Base-by-base conservation (phyloP, 129 eudicot species). In the Tanacetum coccineum region DNA sequence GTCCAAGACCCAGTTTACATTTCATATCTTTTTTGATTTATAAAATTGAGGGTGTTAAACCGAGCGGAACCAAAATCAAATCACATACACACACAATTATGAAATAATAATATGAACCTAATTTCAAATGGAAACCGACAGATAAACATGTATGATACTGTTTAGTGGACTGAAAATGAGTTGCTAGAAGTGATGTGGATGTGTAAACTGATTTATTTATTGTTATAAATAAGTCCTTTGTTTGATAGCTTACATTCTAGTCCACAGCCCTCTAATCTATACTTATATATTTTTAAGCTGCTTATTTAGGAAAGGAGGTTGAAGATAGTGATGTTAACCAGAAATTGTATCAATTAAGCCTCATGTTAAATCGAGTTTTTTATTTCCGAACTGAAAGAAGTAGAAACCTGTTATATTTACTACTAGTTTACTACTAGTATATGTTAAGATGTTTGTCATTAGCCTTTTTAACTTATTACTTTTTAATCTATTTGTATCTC, bases 401-500 rank as follows among this genome's bases (percentile, higher is more conserved):
- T 60, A 62, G 68, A 48, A 59, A 28, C 61, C 21, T 71, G 67
- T 49, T 48, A 56, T 59, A 26, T 60, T 14, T 46, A 70, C n/a
- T n/a, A n/a, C n/a, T n/a, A n/a, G n/a, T n/a, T n/a, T n/a, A n/a
- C n/a, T n/a, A n/a, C 36, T 15, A 30, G 50, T 46, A 48, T 15
- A 49, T 71, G 74, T 49, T 30, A 9, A 60, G 32, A 22, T 71
- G 26, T 49, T 59, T 60, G 46, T 5, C 45, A 48, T 15, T 19
- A 40, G 22, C 36, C 60, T 17, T 46, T 12, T 46, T 18, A 68
- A 55, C 14, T 67, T 19, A 30, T 30, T 36, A 36, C 7, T 36
- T 36, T 8, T 42, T 13, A 9, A 39, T n/a, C 15, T 70, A 42
- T 69, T 66, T 79, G 51, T 67, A 47, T 56, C 56, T 68, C 85